phyloP scores from a whole-genome alignment of 352 stramenopile genomes.

The Phytophthora cryptogea region DNA sequence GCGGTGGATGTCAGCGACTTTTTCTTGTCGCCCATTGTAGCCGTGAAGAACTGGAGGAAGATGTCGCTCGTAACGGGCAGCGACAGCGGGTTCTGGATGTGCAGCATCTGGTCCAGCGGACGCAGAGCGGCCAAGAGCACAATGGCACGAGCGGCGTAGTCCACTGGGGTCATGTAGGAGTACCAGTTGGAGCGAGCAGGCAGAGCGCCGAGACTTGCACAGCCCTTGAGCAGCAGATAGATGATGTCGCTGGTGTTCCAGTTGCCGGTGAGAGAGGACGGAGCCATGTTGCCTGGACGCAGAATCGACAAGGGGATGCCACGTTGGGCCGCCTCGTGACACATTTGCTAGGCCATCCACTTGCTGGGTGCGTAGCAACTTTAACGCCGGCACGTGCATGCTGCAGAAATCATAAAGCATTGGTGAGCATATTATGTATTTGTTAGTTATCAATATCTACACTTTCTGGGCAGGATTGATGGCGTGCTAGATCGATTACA shows the following conservation, averaged over 20 bases:
- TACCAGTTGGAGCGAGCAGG: constrained; percentile 71
- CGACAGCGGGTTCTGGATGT: constrained; percentile 74
- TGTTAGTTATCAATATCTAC: no score
- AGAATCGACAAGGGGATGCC: constrained; percentile 89
- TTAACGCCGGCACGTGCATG: no score
- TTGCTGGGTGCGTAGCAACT: no score
- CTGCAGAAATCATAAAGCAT: no score
- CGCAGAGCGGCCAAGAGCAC: constrained; percentile 70
- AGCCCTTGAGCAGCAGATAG: constrained; percentile 87
- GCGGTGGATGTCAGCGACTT: constrained; percentile 35
- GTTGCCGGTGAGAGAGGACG: constrained; percentile 53
- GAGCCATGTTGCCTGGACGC: constrained; percentile 90
- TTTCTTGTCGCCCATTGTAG: constrained; percentile 21
- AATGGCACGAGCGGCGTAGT: constrained; percentile 89
- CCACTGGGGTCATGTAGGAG: constrained; percentile 92
- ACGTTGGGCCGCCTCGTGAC: constrained; percentile 71
- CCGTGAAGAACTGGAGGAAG: constrained; percentile 55
- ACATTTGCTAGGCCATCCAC: constrained; percentile 91
- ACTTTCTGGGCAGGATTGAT: constrained; percentile 1
- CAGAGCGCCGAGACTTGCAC: constrained; percentile 58
- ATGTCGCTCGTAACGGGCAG: constrained; percentile 43
- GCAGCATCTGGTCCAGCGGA: constrained; percentile 69
- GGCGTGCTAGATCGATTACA: constrained; percentile 4
- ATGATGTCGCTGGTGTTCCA: constrained; percentile 93
- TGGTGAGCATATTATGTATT: no score